Evolutionary conservation across 495 filamentous ascomycete species (phyloP).

Genomic region (Penicillium paradoxum): DNA sequence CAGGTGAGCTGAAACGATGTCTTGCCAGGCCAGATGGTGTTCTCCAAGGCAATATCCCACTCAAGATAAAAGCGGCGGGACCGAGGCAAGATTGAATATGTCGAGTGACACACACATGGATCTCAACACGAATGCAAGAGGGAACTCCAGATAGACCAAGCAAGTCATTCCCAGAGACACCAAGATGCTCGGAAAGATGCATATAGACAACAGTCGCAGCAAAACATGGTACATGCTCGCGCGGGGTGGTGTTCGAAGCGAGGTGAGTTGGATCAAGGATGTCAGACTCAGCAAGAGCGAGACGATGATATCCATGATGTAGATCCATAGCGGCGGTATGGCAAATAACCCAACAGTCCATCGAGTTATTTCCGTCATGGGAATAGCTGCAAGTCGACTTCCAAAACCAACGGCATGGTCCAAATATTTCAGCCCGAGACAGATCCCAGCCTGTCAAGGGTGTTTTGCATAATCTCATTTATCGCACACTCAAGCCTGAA

Average conservation of each 20-base stretch:
- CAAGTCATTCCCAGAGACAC: no score
- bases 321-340: background rate
- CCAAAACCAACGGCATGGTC: background rate
- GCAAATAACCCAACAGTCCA: background rate
- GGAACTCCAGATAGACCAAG: background rate
- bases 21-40: background rate
- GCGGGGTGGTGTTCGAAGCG: background rate
- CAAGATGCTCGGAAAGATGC: background rate
- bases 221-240: background rate
- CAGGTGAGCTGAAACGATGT: background rate
- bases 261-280: background rate
- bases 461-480: background rate
- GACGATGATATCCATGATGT: background rate
- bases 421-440: background rate
- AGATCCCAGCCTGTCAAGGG: background rate
- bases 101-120: background rate
- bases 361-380: background rate
- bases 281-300: background rate
- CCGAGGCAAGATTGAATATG: background rate
- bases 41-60: background rate
- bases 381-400: background rate
- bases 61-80: background rate
- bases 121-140: background rate
- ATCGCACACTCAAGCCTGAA: constrained; percentile 30
- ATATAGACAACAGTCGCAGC: background rate